Conservation (phyloP, 73 alveolate genomes). For the Blepharisma japonicum region DNA sequence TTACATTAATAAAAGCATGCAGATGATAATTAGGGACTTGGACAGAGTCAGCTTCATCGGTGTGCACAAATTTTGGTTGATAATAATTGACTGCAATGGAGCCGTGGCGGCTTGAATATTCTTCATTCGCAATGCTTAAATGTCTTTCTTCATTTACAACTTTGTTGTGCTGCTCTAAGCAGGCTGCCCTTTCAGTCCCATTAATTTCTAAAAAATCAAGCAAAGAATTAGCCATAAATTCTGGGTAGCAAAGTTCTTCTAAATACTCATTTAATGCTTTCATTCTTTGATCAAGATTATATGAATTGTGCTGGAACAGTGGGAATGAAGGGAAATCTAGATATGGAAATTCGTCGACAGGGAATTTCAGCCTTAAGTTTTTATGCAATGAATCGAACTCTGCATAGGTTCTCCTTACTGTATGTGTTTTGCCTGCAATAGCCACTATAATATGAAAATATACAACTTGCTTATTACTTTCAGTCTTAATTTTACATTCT, state of each 20-base stretch:
- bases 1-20: background rate
- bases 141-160: background rate
- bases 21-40: background rate
- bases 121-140: background rate
- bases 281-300: conserved; percentile 1
- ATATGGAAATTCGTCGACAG: conserved; percentile 6
- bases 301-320: background rate
- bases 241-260: conserved; percentile 14
- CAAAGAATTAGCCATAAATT: background rate
- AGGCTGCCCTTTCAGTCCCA: background rate
- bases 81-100: background rate
- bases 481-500: background rate
- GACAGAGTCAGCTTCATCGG: background rate
- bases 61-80: background rate
- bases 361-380: background rate
- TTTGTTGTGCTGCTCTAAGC: background rate
- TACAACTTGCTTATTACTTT: background rate
- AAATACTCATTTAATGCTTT: background rate
- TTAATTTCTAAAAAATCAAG: conserved; percentile 12
- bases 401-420: conserved; percentile 1
- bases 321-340: conserved; percentile 5
- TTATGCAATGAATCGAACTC: background rate
- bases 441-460: background rate
- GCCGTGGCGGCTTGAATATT: background rate
- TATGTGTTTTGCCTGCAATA: background rate